Evolutionary conservation across 352 stramenopile genomes (phyloP).

Genomic region (Phytophthora cajani): DNA sequence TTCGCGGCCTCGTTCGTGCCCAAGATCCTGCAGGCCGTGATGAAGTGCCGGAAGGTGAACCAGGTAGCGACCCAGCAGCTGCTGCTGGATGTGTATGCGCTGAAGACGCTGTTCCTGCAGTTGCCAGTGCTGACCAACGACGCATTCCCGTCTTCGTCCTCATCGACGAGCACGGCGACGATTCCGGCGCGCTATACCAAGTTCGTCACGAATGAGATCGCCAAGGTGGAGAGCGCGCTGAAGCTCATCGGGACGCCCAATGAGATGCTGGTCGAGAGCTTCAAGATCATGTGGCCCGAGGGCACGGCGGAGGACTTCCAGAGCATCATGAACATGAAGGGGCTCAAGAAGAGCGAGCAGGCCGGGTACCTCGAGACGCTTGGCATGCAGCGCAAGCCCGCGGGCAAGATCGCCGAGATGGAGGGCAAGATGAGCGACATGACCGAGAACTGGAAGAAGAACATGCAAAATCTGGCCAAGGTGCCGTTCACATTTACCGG

Average conservation of each 20-base stretch:
- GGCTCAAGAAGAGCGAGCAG: slow-evolving; percentile 84
- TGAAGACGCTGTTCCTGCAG: slow-evolving; percentile 97
- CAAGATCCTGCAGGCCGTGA: slow-evolving; percentile 88
- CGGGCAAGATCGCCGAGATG: slow-evolving; percentile 81
- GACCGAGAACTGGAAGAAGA: slow-evolving; percentile 86
- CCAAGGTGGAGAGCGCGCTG: slow-evolving; percentile 96
- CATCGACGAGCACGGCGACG: slow-evolving; percentile 55
- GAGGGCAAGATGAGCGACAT: slow-evolving; percentile 90
- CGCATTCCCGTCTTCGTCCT: slow-evolving; percentile 41
- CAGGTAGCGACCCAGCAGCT: slow-evolving; percentile 98
- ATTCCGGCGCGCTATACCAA: slow-evolving; percentile 96
- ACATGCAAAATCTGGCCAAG: slow-evolving; percentile 87
- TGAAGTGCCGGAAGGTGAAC: slow-evolving; percentile 94
- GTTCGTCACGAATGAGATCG: slow-evolving; percentile 96
- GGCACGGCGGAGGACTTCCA: slow-evolving; percentile 94
- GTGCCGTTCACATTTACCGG: slow-evolving; percentile 73
- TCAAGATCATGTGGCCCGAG: slow-evolving; percentile 96
- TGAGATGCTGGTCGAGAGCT: slow-evolving; percentile 96
- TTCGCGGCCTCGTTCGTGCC: slow-evolving; percentile 94
- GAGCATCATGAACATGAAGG: slow-evolving; percentile 96
- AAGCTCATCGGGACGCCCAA: slow-evolving; percentile 98
- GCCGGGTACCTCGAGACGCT: slow-evolving; percentile 64
- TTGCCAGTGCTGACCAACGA: slow-evolving; percentile 87
- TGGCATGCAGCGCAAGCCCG: slow-evolving; percentile 67
- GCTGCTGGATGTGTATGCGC: slow-evolving; percentile 97